Evolutionary conservation across 2,329 filamentous ascomycete species (phyloP).

Genomic region (Trichophyton rubrum): DNA sequence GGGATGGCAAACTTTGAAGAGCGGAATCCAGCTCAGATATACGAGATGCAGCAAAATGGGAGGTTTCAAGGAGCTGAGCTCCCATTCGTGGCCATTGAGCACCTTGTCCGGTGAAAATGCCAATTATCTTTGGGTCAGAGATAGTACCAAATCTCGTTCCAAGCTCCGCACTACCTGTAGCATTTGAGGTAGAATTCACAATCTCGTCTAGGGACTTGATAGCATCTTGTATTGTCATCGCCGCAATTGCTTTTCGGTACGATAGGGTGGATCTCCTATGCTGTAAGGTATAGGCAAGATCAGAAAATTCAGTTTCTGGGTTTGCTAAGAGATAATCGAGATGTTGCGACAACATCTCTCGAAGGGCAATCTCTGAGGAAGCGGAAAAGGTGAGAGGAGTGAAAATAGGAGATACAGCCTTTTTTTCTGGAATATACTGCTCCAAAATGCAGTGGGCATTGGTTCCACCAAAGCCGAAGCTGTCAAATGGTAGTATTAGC

Average conservation of each 20-base stretch:
- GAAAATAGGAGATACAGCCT: neutral
- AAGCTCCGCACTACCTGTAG: neutral
- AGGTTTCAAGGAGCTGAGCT: neutral
- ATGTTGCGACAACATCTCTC: neutral
- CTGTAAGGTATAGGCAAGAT: conserved; percentile 5
- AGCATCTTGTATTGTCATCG: neutral
- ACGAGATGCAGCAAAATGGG: neutral
- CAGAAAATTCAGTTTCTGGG: neutral
- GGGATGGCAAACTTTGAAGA: neutral
- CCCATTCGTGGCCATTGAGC: conserved; percentile 14
- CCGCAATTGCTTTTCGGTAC: neutral
- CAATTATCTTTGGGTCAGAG: neutral
- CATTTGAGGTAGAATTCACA: neutral
- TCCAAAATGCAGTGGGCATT: conserved; percentile 21
- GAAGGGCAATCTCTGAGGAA: neutral
- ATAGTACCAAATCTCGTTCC: neutral
- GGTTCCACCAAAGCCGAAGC: conserved; percentile 23
- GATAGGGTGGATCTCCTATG: conserved; percentile 3
- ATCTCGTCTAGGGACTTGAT: neutral
- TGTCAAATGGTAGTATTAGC: neutral
- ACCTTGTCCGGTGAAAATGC: conserved; percentile 15
- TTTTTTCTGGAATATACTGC: neutral
- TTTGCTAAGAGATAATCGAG: neutral
- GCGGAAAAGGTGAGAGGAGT: neutral
- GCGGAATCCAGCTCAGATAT: neutral